These are phyloP conservation scores for Xylariaceae sp. DNA, from an alignment of 2,329 filamentous ascomycete genomes.

Conservation along the genomic window DNA sequence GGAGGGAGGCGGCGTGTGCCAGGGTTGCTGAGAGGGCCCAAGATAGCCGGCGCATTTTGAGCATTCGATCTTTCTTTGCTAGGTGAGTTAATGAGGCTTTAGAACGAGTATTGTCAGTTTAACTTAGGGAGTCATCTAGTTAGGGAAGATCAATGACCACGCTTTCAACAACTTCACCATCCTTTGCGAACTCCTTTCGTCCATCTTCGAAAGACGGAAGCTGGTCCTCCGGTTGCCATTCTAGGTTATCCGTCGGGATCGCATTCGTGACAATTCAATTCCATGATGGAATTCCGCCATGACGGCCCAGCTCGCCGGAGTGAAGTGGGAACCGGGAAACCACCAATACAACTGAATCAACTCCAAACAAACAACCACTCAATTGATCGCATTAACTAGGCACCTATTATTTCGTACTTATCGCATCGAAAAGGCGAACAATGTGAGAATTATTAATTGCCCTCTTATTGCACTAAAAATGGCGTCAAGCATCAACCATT, in stretches of 20 bases:
- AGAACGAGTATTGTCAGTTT: too few relatives aligned
- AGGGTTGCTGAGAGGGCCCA: conserved; percentile 6
- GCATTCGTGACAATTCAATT: neutral
- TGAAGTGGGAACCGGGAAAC: neutral
- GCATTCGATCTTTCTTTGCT: too few relatives aligned
- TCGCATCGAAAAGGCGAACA: neutral
- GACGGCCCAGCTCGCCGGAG: neutral
- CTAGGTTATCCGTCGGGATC: conserved; percentile 1
- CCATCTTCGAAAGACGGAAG: conserved; percentile 7
- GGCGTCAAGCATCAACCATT: neutral
- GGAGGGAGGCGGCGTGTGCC: conserved; percentile 25
- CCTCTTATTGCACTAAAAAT: neutral
- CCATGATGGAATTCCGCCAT: neutral
- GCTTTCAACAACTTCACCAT: neutral
- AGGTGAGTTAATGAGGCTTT: too few relatives aligned
- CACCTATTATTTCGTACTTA: neutral
- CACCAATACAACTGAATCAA: neutral
- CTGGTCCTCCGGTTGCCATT: conserved; percentile 12
- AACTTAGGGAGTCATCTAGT: neutral
- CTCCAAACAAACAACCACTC: neutral
- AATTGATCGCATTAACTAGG: neutral
- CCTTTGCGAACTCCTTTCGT: neutral
- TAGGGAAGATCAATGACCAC: neutral
- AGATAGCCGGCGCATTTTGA: conserved; percentile 13
- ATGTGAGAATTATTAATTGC: neutral